Percentiles rank a stretch among this genome's conserved stretches.
Conservation (phyloP, 768 basidiomycete genomes). For the Mycena epipterygia region DNA sequence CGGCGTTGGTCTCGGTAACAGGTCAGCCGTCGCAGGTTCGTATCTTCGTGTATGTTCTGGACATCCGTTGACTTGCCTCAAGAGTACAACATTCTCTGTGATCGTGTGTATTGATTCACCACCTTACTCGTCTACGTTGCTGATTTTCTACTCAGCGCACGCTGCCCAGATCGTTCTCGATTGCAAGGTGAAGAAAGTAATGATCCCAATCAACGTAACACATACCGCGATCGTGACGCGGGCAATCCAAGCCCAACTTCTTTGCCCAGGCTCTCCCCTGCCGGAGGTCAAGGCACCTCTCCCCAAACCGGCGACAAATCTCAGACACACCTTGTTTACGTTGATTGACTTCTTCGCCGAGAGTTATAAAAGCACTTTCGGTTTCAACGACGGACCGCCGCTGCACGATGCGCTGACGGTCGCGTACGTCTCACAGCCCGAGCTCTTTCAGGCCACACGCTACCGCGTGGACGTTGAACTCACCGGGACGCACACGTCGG, state of each 20-base stretch:
- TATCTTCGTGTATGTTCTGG: not conserved
- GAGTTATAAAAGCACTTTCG: conserved; percentile 79
- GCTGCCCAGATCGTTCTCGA: conserved; percentile 87
- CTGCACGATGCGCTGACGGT: conserved; percentile 90
- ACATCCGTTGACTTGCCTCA: not conserved
- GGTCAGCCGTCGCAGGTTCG: conserved; percentile 79
- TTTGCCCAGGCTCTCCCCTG: conserved; percentile 49
- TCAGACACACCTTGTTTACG: conserved; percentile 82
- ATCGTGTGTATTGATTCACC: conserved; percentile 66
- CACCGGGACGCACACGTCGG: conserved; percentile 71
- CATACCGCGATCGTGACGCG: conserved; percentile 85
- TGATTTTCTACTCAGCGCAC: conserved; percentile 64
- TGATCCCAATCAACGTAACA: conserved; percentile 92
- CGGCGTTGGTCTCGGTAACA: conserved; percentile 88
- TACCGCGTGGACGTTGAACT: conserved; percentile 89
- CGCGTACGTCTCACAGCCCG: conserved; percentile 79
- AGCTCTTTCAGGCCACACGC: conserved; percentile 72
- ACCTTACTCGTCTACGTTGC: not conserved
- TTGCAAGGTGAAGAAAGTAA: conserved; percentile 73
- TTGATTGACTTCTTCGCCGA: conserved; percentile 82
- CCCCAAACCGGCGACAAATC: conserved; percentile 54
- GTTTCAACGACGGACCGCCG: conserved; percentile 89
- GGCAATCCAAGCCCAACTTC: conserved; percentile 64
- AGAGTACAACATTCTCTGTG: conserved; percentile 89
- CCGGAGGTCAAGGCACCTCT: conserved; percentile 40